Conservation (phyloP, 495 filamentous ascomycete species). For the Tuber brumale region DNA sequence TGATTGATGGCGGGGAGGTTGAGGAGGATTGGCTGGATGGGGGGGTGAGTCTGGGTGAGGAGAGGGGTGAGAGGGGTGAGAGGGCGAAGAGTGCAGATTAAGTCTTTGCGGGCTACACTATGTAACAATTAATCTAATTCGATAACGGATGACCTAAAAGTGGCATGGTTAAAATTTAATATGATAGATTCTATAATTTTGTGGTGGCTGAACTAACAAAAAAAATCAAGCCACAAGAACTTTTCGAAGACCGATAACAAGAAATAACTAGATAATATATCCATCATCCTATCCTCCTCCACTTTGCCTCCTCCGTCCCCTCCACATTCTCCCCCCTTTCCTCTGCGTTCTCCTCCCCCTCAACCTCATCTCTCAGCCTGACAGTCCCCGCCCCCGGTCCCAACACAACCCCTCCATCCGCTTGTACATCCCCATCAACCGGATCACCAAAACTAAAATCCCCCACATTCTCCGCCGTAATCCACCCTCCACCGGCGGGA, state of each 20-base stretch:
- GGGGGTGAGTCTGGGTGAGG: constrained; percentile 5
- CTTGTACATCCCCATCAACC: constrained; percentile 49
- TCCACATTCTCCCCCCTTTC: background rate
- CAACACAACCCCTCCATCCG: constrained; percentile 41
- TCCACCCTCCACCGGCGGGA: constrained; percentile 86
- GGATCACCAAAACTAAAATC: constrained; percentile 62
- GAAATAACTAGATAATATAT: background rate
- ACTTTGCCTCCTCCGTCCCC: constrained; percentile 4
- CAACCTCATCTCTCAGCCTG: background rate
- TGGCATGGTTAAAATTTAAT: background rate
- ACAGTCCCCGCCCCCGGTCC: constrained; percentile 54
- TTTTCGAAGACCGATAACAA: background rate
- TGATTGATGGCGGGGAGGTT: background rate
- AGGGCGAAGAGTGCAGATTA: constrained; percentile 9
- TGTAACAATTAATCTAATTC: background rate
- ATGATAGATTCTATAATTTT: background rate
- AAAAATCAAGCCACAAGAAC: background rate
- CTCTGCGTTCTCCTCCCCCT: background rate
- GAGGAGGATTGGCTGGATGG: background rate
- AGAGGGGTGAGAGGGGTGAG: background rate
- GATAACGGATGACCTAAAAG: background rate
- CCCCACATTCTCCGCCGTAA: constrained; percentile 89
- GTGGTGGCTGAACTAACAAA: background rate
- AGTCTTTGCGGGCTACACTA: background rate
- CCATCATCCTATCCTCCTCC: background rate